Percentiles rank a stretch among this genome's conserved stretches.
These are phyloP conservation scores for Arachis hypogaea DNA, from an alignment of 306 rosid species.

Conservation along the genomic window DNA sequence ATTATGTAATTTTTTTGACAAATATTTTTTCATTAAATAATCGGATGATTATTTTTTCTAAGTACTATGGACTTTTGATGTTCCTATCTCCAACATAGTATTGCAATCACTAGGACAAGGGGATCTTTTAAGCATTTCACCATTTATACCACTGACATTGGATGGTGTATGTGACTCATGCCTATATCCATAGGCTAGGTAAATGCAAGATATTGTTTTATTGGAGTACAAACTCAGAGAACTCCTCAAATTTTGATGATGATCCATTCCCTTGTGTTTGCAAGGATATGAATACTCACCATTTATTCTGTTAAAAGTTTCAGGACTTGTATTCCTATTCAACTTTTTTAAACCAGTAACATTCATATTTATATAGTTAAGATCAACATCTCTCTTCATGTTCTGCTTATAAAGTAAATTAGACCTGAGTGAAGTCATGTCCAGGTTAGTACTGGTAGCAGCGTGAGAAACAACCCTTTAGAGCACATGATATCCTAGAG, in stretches of 20 bases:
- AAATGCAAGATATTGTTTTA: conserved; percentile 96
- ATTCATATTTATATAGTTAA: conserved; percentile 52
- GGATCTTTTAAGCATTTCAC: conserved; percentile 61
- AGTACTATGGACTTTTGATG: conserved; percentile 52
- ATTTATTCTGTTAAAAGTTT: conserved; percentile 55
- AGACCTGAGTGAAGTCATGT: conserved; percentile 49
- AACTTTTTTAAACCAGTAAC: conserved; percentile 56
- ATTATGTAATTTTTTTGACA: conserved; percentile 58
- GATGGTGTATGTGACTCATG: conserved; percentile 65
- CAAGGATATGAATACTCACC: conserved; percentile 61
- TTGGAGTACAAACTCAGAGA: conserved; percentile 79
- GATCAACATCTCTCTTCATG: conserved; percentile 55
- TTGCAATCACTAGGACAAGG: conserved; percentile 55
- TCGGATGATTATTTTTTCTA: conserved; percentile 53
- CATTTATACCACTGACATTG: conserved; percentile 53
- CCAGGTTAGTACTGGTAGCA: conserved; percentile 38
- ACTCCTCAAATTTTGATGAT: conserved; percentile 58
- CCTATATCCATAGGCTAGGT: conserved; percentile 98
- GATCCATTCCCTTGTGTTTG: conserved; percentile 58
- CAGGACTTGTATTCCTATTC: conserved; percentile 53
- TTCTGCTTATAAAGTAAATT: conserved; percentile 55
- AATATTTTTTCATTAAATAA: conserved; percentile 48
- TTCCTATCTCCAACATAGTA: conserved; percentile 59
- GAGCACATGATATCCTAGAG: conserved; percentile 52
- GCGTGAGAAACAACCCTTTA: conserved; percentile 61